These are phyloP conservation scores for Leccinum arenicola DNA, from an alignment of 768 basidiomycete genomes.

Conservation along the genomic window DNA sequence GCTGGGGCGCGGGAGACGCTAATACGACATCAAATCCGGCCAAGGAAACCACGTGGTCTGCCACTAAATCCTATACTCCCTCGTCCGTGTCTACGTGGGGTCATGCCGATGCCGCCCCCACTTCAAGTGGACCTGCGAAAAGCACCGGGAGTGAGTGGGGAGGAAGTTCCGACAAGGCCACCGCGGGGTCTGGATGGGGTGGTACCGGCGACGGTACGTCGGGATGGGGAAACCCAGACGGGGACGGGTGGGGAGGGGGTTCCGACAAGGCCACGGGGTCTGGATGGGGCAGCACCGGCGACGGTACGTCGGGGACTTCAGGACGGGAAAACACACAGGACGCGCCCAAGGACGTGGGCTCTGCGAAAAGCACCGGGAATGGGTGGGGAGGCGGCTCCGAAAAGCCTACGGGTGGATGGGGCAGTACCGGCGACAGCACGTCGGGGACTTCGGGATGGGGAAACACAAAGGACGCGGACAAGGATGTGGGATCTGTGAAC, in stretches of 20 bases:
- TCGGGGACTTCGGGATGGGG: conserved; percentile 15
- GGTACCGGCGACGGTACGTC: neutral
- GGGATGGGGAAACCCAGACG: conserved; percentile 8
- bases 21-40: conserved; percentile 5
- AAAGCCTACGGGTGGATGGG: conserved; percentile 1
- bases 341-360: neutral
- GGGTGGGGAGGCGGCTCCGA: neutral
- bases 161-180: neutral
- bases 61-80: neutral
- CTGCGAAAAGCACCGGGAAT: neutral
- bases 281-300: neutral
- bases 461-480: neutral
- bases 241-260: neutral
- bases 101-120: neutral
- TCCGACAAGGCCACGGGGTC: neutral
- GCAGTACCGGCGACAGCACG: neutral
- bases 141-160: conserved; percentile 7
- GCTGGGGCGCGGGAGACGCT: conserved; percentile 7
- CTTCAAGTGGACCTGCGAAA: neutral
- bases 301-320: neutral
- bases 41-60: neutral
- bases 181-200: conserved; percentile 8
- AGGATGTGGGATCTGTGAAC: neutral
- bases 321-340: neutral
- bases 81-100: neutral